These are phyloP conservation scores for Leptodontidium sp. DNA, from an alignment of 2,329 filamentous ascomycete species.

Conservation along the genomic window DNA sequence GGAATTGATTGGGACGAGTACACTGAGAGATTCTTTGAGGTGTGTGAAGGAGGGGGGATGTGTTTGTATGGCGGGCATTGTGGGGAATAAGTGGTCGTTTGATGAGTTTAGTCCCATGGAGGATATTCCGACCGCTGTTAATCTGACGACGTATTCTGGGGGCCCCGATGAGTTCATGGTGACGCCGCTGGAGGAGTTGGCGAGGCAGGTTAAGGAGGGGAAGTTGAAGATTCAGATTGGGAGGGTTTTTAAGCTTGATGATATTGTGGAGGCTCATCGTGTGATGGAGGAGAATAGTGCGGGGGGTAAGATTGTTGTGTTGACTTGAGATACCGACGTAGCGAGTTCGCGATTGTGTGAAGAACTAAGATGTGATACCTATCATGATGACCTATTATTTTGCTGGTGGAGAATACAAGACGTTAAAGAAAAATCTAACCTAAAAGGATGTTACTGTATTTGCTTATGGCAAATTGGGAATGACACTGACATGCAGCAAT, in stretches of 20 bases:
- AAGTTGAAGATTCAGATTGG: constrained; percentile 52
- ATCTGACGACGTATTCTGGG: constrained; percentile 53
- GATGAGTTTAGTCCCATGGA: constrained; percentile 54
- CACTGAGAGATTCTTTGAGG: constrained; percentile 53
- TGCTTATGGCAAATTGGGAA: too few species aligned
- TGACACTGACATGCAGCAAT: too few species aligned
- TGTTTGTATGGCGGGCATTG: constrained; percentile 56
- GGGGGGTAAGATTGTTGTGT: constrained; percentile 55
- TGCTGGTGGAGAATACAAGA: too few species aligned
- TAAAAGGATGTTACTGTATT: too few species aligned
- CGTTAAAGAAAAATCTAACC: too few species aligned
- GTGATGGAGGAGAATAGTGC: constrained; percentile 55
- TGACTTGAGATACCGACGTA: constrained; percentile 35
- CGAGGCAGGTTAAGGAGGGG: constrained; percentile 49
- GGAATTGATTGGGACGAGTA: constrained; percentile 55
- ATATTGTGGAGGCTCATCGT: constrained; percentile 56
- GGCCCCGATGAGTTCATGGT: constrained; percentile 51
- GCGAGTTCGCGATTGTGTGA: neutral
- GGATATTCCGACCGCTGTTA: constrained; percentile 50
- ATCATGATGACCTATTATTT: too few species aligned
- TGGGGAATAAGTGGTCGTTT: constrained; percentile 52
- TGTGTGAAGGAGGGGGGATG: constrained; percentile 51
- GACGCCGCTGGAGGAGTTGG: constrained; percentile 52
- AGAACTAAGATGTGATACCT: too few species aligned
- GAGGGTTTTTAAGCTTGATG: constrained; percentile 52